Conservation (phyloP, 768 basidiomycete genomes). For the Lentinula detonsa region DNA sequence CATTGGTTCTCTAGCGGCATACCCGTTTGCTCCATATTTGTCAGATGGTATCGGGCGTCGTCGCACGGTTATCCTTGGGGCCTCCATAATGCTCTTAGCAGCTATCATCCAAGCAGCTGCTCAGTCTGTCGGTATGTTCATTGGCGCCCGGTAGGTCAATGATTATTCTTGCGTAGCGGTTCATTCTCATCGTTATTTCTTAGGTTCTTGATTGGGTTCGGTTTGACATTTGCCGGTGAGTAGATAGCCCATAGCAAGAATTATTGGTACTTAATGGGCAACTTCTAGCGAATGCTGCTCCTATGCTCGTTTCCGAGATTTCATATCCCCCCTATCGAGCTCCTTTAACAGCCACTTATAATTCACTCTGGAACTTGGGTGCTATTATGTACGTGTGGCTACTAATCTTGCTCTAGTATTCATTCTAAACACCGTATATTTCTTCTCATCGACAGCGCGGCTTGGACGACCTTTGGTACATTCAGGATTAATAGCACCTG, state of each 20-base stretch:
- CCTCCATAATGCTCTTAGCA: conserved; percentile 39
- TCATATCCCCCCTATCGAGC: conserved; percentile 38
- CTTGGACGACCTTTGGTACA: conserved; percentile 44
- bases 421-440: conserved; percentile 8
- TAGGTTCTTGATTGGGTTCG: conserved; percentile 32
- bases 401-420: not conserved
- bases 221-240: conserved; percentile 31
- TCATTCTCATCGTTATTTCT: not conserved
- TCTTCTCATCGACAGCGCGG: conserved; percentile 30
- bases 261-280: no score
- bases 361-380: conserved; percentile 50
- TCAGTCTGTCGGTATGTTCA: conserved; percentile 27
- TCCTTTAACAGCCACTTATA: conserved; percentile 38
- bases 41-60: conserved; percentile 42
- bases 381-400: conserved; percentile 32
- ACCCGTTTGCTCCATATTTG: conserved; percentile 40
- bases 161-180: not conserved
- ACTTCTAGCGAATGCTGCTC: conserved; percentile 32
- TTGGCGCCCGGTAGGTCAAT: conserved; percentile 28
- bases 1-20: conserved; percentile 41
- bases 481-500: conserved; percentile 41
- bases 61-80: conserved; percentile 36
- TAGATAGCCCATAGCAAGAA: conserved; percentile 15
- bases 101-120: conserved; percentile 32
- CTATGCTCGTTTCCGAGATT: conserved; percentile 40